A percentile compares a stretch with the other conserved stretches of the same genome.
phyloP scores from a whole-genome alignment of 371 early-diverging fungal genomes.

The Mucor saturninus region DNA sequence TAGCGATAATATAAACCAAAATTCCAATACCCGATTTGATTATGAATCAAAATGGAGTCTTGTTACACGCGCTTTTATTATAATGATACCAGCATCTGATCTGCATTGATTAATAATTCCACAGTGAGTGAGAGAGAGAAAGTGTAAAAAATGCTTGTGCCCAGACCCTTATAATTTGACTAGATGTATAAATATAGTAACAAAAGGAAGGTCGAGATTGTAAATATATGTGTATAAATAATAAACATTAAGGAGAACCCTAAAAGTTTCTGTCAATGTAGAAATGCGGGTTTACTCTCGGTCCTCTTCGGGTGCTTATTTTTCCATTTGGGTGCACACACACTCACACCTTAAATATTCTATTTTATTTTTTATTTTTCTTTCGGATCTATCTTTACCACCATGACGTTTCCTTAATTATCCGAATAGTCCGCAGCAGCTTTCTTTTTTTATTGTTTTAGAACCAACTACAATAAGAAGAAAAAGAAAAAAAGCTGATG shows the following conservation, averaged over 20 bases:
- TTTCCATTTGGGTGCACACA: conserved; percentile 7
- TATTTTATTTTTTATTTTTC: not conserved
- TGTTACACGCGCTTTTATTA: too few species aligned
- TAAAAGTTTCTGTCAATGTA: not conserved
- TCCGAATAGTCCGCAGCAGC: conserved; percentile 20
- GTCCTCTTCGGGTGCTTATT: conserved; percentile 22
- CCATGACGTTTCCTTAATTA: conserved; percentile 21
- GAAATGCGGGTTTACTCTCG: conserved; percentile 23
- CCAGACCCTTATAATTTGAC: not conserved
- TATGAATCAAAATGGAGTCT: too few species aligned
- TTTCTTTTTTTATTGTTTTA: too few species aligned
- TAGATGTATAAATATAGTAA: too few species aligned
- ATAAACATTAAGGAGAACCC: conserved; percentile 1
- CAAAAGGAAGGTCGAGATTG: too few species aligned
- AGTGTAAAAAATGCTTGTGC: not conserved
- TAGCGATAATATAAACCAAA: too few species aligned
- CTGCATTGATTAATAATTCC: too few species aligned
- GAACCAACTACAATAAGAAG: too few species aligned
- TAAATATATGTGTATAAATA: not conserved
- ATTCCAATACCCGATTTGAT: too few species aligned
- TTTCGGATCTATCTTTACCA: conserved; percentile 19
- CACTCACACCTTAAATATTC: too few species aligned
- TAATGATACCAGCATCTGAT: too few species aligned
- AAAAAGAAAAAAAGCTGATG: not conserved
- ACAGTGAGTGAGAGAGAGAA: too few species aligned